A percentile compares a stretch with the other conserved stretches of the same genome.
phyloP scores from a whole-genome alignment of 2,329 filamentous ascomycete genomes.

The Diaporthe nobilis region DNA sequence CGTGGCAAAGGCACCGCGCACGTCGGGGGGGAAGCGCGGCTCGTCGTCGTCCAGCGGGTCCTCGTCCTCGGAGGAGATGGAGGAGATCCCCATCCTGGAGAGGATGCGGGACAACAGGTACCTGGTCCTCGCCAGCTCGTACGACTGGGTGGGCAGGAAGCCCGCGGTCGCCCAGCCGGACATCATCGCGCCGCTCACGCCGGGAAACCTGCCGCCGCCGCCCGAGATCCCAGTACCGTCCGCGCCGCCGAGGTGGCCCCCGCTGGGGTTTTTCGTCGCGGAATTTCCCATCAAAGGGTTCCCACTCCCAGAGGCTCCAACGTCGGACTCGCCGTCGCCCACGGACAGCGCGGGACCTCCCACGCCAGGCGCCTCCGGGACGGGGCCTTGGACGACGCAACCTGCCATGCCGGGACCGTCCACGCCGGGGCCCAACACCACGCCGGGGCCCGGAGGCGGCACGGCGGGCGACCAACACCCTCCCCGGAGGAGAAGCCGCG shows the following conservation, averaged over 20 bases:
- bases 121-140: neutral
- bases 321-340: too few species aligned
- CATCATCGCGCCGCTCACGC: neutral
- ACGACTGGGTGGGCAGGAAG: neutral
- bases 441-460: neutral
- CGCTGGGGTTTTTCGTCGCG: neutral
- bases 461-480: neutral
- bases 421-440: neutral
- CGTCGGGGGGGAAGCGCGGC: too few species aligned
- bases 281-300: neutral
- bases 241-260: neutral
- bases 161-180: neutral
- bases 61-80: neutral
- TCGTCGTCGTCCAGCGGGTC: neutral
- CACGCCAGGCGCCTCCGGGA: too few species aligned
- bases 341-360: too few species aligned
- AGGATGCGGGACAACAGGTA: neutral
- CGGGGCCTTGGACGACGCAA: neutral
- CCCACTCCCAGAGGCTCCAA: neutral
- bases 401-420: neutral
- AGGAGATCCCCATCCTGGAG: neutral
- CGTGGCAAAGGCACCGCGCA: neutral
- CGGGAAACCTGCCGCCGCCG: too few species aligned
- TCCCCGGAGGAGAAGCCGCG: too few species aligned
- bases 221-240: neutral